Evolutionary conservation across 495 filamentous ascomycete genomes (phyloP), one percentile per base, ranked within the genome.

Genomic region (Lepraria neglecta): DNA sequence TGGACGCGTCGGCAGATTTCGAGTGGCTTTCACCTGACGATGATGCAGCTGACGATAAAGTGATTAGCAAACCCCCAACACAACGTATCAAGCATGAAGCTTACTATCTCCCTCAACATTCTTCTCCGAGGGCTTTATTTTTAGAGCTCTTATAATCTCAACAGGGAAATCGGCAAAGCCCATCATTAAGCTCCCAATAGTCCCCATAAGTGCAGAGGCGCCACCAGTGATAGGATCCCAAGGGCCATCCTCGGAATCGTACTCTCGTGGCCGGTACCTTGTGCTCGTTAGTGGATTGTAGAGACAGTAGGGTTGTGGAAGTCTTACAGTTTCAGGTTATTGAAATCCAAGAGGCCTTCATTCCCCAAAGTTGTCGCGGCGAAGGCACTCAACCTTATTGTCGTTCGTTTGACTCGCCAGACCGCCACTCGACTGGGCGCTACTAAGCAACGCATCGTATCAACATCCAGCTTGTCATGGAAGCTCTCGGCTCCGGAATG

Each of bases 81-180:
- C n/a, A 14, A 15, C 3, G 17, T 10, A 27, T 27, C n/a, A 38
- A 51, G n/a, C 7, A 4, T 24, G 10, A n/a, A 11, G 33, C 33
- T 30, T 42, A 62, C 50, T 21, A 45, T 62, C 58, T 46, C 30
- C 21, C 15, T 45, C 48, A 19, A 27, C 30, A 2, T 30, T 31
- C n/a, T 63, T 57, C 10, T 66, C 58, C 27, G 67, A 52, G 21
- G 64, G 59, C 43, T 81, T 81, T 62, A 89, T 84, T 19, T 68
- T 71, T 11, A 80, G 64, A 15, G 74, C 71, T 58, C 73, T 76
- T 11, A 81, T 56, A 9, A 95, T 80, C 17, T 87, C 87, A 15
- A 80, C 76, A 0, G 92, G 92, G 27, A 97, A 82, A 64, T 95
- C 90, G 5, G 87, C 88, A 35, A 92, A 75, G 0, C 90, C 91